A percentile compares a stretch with the other conserved stretches of the same genome.
These are phyloP conservation scores for Coemansia nantahalensis DNA, from an alignment of 192 early-diverging fungal genomes.

Conservation along the genomic window DNA sequence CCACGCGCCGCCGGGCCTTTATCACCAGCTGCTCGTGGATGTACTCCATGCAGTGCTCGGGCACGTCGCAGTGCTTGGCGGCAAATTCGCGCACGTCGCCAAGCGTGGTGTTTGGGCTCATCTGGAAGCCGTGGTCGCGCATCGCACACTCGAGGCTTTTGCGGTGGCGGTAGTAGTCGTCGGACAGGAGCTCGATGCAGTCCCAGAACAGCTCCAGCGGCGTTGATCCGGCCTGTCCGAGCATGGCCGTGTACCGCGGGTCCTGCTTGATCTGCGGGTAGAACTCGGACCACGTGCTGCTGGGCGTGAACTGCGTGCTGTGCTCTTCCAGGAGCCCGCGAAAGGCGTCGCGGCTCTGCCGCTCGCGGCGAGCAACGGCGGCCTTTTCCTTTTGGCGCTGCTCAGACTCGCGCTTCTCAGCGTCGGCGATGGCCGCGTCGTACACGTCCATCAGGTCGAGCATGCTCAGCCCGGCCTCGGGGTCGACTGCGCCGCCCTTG, in stretches of 20 bases:
- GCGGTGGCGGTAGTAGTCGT: constrained; percentile 65
- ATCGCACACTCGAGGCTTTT: constrained; percentile 57
- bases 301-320: constrained; percentile 58
- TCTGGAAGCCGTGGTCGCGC: constrained; percentile 22
- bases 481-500: constrained; percentile 7
- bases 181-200: constrained; percentile 74
- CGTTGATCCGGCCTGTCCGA: constrained; percentile 79
- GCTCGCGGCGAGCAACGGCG: constrained; percentile 57
- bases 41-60: constrained; percentile 8
- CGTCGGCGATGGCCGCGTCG: constrained; percentile 63
- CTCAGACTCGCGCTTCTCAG: constrained; percentile 62
- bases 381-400: constrained; percentile 54
- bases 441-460: constrained; percentile 79
- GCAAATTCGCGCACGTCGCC: constrained; percentile 49
- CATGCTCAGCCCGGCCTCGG: constrained; percentile 63
- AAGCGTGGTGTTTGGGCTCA: constrained; percentile 13
- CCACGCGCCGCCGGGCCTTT: constrained; percentile 57
- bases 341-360: constrained; percentile 72
- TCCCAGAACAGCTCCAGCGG: constrained; percentile 97
- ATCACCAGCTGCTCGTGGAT: constrained; percentile 55
- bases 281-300: constrained; percentile 84
- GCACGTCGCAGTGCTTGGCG: constrained; percentile 8
- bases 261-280: constrained; percentile 73
- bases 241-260: constrained; percentile 61
- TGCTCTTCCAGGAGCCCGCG: constrained; percentile 68